Conservation (phyloP, 73 alveolate species). For the Tetrahymena malaccensis region DNA sequence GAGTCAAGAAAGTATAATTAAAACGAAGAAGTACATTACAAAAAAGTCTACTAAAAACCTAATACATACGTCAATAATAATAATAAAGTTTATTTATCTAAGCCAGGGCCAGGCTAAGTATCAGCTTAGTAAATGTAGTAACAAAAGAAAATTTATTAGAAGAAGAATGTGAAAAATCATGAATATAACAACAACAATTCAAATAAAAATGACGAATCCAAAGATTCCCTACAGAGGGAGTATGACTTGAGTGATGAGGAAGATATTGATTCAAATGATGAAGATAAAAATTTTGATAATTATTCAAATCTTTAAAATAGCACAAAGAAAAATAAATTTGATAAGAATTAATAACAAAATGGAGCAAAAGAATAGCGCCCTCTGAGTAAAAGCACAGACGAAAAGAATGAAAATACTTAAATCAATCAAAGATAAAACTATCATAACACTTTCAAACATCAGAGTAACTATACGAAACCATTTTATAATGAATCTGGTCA, state of each 20-base stretch:
- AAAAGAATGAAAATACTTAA: not conserved
- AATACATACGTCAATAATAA: not conserved
- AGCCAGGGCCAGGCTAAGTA: not conserved
- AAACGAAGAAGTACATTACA: not conserved
- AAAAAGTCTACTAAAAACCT: not conserved
- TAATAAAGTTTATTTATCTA: not conserved
- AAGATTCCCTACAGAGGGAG: not conserved
- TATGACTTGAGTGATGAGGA: not conserved
- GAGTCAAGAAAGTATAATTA: not conserved
- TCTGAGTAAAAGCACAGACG: not conserved
- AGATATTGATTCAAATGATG: not conserved
- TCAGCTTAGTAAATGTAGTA: not conserved
- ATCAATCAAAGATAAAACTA: not conserved
- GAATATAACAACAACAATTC: not conserved
- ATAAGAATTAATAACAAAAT: not conserved
- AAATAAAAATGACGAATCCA: not conserved
- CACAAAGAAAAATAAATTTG: not conserved
- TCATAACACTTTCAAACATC: not conserved
- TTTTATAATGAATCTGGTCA: not conserved
- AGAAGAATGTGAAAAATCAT: not conserved
- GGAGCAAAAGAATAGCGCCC: not conserved
- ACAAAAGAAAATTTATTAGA: not conserved
- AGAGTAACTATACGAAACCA: not conserved
- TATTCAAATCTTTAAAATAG: not conserved
- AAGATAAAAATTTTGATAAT: not conserved